Base-by-base conservation (phyloP, 1,284 basidiomycete species). In the Mycena sp. region DNA sequence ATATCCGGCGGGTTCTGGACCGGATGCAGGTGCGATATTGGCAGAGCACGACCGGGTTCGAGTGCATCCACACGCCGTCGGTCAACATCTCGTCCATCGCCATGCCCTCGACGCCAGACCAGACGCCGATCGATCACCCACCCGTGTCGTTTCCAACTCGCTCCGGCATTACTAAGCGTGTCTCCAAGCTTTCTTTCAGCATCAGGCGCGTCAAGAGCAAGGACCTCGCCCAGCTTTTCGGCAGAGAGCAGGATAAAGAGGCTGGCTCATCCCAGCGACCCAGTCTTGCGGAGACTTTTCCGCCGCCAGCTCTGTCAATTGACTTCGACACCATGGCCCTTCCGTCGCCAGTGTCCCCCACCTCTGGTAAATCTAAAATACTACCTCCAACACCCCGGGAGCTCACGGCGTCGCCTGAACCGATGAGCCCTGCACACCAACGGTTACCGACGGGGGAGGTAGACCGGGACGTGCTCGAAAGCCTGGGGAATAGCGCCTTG, bases 11-110 rank as follows among this genome's bases (percentile, higher is more conserved):
- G 17, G 95, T 98, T 1, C 83, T 99, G 43, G 94, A 97, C 70
- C 87, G 95, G 49, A 94, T 99, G 86, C 95, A 96, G 64, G 92
- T 99, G 50, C 94, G 95, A 76, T 95, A 97, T 76, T 87, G 94
- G 40, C 94, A 96, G 75, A 95, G 90, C 71, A 92, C 90, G 75
- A 86, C 89, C 58, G 97, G 97, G 0, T 99, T 96, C 75, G 97
- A 99, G 76, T 99, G 97, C 78, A 92, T 97, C 25, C 96, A 99
- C 75, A 80, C 94, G 52, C 97, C 97, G 0, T 95, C 93, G 26
- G 97, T 99, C 74, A 95, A 97, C 75, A 79, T 96, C 14, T 84
- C 90, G 4, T 90, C 92, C 32, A 83, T 95, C 32, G 83, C 83
- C 67, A 72, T n/a, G 0, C 71, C 74, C 7, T 43, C 35, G 17